Evolutionary conservation across 129 eudicot genomes (phyloP).

Genomic region (Artemisia argyi): DNA sequence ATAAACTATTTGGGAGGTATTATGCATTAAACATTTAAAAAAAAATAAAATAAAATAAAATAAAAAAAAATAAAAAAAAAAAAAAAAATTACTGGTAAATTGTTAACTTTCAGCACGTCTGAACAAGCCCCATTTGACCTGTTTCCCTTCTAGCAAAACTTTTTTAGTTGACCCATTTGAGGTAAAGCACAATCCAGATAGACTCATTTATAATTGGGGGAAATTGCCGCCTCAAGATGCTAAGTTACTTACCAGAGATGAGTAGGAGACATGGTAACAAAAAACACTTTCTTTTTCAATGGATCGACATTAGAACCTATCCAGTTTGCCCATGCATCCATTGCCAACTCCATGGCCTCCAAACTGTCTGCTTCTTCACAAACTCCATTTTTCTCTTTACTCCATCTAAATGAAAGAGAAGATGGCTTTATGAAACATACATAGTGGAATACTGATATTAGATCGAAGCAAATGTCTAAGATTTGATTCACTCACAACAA

Average conservation of each 20-base stretch:
- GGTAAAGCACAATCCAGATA: neutral
- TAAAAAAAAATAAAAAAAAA: too few relatives aligned
- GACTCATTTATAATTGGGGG: neutral
- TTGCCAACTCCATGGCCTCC: conserved; percentile 91
- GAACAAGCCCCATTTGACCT: neutral
- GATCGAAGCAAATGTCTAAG: neutral
- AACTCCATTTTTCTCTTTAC: conserved; percentile 54
- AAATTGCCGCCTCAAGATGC: neutral
- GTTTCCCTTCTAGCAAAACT: neutral
- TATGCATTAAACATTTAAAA: neutral
- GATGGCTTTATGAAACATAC: neutral
- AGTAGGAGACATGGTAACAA: conserved; percentile 97
- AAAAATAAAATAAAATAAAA: too few relatives aligned
- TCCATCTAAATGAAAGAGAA: conserved; percentile 56
- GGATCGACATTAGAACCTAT: conserved; percentile 64
- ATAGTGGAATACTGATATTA: neutral
- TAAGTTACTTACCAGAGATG: conserved; percentile 58
- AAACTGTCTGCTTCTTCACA: conserved; percentile 83
- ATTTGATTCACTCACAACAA: conserved; percentile 58
- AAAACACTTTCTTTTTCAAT: conserved; percentile 71
- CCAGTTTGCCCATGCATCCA: conserved; percentile 92
- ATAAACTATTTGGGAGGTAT: neutral
- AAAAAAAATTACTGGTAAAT: too few relatives aligned
- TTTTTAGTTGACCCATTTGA: neutral
- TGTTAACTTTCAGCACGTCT: neutral